These are phyloP conservation scores for Linnemannia schmuckeri DNA, from an alignment of 192 early-diverging fungal species.

Conservation along the genomic window DNA sequence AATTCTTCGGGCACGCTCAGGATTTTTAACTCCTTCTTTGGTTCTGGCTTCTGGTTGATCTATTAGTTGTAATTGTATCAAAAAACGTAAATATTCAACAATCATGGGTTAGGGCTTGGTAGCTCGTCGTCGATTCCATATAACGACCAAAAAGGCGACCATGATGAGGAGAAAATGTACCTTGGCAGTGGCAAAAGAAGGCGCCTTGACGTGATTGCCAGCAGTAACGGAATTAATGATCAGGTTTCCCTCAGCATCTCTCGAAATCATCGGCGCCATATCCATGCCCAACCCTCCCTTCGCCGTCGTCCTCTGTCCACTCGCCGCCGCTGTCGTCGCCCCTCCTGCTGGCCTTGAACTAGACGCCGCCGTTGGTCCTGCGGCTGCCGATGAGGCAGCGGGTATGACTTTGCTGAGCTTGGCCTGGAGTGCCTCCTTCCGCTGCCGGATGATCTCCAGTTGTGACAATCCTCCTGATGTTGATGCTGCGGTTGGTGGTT, in stretches of 20 bases:
- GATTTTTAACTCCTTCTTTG: conserved; percentile 63
- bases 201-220: conserved; percentile 23
- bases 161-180: conserved; percentile 3
- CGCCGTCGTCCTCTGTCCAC: conserved; percentile 16
- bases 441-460: conserved; percentile 12
- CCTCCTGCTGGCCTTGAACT: neutral
- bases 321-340: neutral
- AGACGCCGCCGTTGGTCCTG: neutral
- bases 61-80: conserved; percentile 1
- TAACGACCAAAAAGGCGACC: neutral
- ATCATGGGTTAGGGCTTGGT: conserved; percentile 2
- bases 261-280: conserved; percentile 41
- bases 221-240: conserved; percentile 44
- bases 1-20: conserved; percentile 64
- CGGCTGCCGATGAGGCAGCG: neutral
- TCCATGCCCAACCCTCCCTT: conserved; percentile 37
- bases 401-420: conserved; percentile 4
- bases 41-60: conserved; percentile 52
- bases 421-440: conserved; percentile 23
- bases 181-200: conserved; percentile 52
- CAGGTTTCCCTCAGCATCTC: conserved; percentile 46
- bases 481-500: neutral
- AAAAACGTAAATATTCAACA: conserved; percentile 10
- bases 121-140: neutral
- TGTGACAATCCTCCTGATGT: neutral